Evolutionary conservation across 495 filamentous ascomycete genomes (phyloP), one percentile per base, ranked within the genome.

Genomic region (Penicillium flavigenum): DNA sequence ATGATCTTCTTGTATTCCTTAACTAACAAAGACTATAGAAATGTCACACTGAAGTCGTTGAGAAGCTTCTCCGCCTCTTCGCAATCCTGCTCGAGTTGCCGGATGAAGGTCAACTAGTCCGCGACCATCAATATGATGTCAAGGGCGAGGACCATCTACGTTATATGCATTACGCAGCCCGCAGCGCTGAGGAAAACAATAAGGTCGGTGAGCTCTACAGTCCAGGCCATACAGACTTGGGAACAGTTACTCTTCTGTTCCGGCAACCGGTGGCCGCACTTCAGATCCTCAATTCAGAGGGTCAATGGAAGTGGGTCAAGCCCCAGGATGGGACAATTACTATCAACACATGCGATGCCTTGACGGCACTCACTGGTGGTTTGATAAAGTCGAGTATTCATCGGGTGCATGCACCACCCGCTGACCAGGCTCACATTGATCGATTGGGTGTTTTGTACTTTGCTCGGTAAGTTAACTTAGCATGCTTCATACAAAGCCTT

Each of bases 371-470:
- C 36, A 80, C 78, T 8, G 64, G 75, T 39, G 78, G 79, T 0
- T 67, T 80, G 22, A 72, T 81, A 56, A 82, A 82, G 65, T 75
- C 71, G 0, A 81, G 77, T 51, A 65, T 82, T 38, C 80, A 83
- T 51, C 75, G 81, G 22, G 81, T 83, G 10, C 74, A 77, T 58
- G 69, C 79, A 5, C 77, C 77, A 6, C 79, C 80, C 0, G 51
- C 67, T 3, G 77, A 82, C 56, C 81, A 85, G 58, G 71, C 74
- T 12, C 71, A 81, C 51, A 64, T 82, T 24, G 75, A 82, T 60
- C 74, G 80, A 8, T 63, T 81, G 41, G 79, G 81, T 1, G 71
- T 82, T 19, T 57, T 83, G 46, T 77, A 78, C 47, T 77, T 80
- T 50, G 72, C 74, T 3, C 67, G 71, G 64, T 73, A 47, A 39